Conservation (phyloP, 2,329 filamentous ascomycete species). For the Aureobasidium sp. region DNA sequence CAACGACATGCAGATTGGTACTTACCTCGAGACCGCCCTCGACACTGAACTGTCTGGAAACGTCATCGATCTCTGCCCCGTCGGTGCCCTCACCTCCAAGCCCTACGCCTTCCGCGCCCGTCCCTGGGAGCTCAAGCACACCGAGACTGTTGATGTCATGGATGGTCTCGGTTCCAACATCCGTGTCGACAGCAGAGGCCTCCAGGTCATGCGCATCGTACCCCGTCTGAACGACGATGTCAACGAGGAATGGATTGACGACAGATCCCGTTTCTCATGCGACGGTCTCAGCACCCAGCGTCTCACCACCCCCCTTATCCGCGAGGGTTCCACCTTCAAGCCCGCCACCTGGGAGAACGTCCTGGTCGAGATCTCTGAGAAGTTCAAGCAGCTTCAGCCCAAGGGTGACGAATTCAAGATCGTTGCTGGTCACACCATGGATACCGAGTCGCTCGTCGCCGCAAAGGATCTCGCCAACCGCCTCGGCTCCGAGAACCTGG, state of each 20-base stretch:
- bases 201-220: conserved; percentile 92
- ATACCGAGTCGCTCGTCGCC: conserved; percentile 88
- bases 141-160: conserved; percentile 89
- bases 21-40: conserved; percentile 89
- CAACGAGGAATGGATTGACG: conserved; percentile 99
- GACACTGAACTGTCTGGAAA: conserved; percentile 95
- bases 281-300: conserved; percentile 95
- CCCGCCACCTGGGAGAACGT: conserved; percentile 95
- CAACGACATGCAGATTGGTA: conserved; percentile 96
- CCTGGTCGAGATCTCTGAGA: conserved; percentile 74
- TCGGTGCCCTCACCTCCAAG: conserved; percentile 93
- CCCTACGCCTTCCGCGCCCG: conserved; percentile 95
- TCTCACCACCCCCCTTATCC: conserved; percentile 83
- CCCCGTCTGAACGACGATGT: conserved; percentile 94
- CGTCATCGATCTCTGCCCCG: conserved; percentile 95
- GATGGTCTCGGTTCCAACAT: conserved; percentile 93
- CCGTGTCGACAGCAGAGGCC: conserved; percentile 80
- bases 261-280: conserved; percentile 94
- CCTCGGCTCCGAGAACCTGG: conserved; percentile 91
- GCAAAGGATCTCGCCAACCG: conserved; percentile 97
- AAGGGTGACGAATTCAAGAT: conserved; percentile 94
- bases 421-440: conserved; percentile 81
- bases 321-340: conserved; percentile 82
- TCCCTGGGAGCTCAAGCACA: conserved; percentile 95
- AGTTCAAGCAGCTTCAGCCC: conserved; percentile 69